Base-by-base conservation (phyloP, 345 rosid species). In the Gossypium anomalum region DNA sequence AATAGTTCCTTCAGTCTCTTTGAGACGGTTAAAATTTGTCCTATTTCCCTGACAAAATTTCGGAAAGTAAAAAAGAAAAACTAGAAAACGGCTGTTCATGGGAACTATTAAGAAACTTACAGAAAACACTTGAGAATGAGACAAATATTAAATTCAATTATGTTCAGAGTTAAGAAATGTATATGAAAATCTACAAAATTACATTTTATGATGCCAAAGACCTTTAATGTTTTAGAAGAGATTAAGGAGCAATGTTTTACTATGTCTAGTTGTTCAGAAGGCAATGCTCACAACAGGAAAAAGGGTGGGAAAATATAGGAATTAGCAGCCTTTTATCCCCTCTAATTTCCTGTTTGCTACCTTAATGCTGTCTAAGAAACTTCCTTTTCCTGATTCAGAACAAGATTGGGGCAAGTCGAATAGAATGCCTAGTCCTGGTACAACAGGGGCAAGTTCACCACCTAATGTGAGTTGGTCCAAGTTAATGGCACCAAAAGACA, bases 41-140 rank as follows among this genome's bases (percentile, higher is more conserved):
- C 91, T 84, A 79, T 80, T 89, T 20, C 98, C 95, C 98, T 90
- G 85, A 78, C 34, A 57, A 79, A 70, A 58, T 52, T 52, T 56
- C 25, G 20, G 3, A 53, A 23, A 43, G 23, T 47, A 60, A 11
- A 34, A 70, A 70, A 27, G 22, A 53, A 70, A 52, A 17, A 29
- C 27, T 29, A 68, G 1, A 29, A 70, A 53, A 52, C 6, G 72
- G 25, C 59, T 51, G 44, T 69, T 69, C 16, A 27, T 25, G 4
- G n/a, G 17, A 29, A 70, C 23, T 52, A 57, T 49, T 48, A 48
- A 19, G 29, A 9, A 66, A 66, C 70, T 11, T 47, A 68, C 1
- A 48, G 41, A 25, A 51, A 52, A 29, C 61, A 17, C 13, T 70
- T 17, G 27, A 70, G 25, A 52, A 27, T 49, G 45, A 27, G 59